Conservation (phyloP, 768 basidiomycete species). For the Porpolomopsis calyptriformis region DNA sequence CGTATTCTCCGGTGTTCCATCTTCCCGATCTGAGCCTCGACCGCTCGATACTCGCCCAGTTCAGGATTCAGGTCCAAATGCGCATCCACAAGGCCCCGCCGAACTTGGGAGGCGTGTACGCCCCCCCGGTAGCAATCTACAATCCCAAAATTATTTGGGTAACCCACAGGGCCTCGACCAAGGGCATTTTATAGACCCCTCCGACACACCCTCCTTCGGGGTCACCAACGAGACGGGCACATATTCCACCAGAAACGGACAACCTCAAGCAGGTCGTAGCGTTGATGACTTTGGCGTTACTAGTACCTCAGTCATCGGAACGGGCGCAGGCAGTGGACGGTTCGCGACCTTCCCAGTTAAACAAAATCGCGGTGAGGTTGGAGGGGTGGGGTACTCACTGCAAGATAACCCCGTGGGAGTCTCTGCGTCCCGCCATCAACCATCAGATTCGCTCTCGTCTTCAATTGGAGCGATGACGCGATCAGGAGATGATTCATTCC, state of each 20-base stretch:
- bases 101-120: no score
- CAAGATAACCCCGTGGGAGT: slow-evolving; percentile 5
- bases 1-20: slow-evolving; percentile 1
- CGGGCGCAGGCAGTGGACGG: slow-evolving; percentile 29
- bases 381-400: slow-evolving; percentile 1
- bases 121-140: no score
- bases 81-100: neutral
- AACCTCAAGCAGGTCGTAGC: slow-evolving; percentile 6
- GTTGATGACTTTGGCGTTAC: slow-evolving; percentile 37
- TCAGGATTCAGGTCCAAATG: neutral
- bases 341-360: slow-evolving; percentile 64
- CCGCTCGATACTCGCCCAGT: neutral
- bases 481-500: neutral
- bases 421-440: slow-evolving; percentile 9
- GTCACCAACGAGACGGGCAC: neutral
- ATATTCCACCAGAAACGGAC: neutral
- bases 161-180: slow-evolving; percentile 5
- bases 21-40: neutral
- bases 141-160: slow-evolving; percentile 3
- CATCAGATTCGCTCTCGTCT: slow-evolving; percentile 25
- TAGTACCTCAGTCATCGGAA: slow-evolving; percentile 14
- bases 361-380: slow-evolving; percentile 18
- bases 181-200: slow-evolving; percentile 5
- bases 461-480: slow-evolving; percentile 20
- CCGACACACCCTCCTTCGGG: neutral